Conservation (phyloP, 2,329 filamentous ascomycete genomes). For the Aspergillus arachidicola region DNA sequence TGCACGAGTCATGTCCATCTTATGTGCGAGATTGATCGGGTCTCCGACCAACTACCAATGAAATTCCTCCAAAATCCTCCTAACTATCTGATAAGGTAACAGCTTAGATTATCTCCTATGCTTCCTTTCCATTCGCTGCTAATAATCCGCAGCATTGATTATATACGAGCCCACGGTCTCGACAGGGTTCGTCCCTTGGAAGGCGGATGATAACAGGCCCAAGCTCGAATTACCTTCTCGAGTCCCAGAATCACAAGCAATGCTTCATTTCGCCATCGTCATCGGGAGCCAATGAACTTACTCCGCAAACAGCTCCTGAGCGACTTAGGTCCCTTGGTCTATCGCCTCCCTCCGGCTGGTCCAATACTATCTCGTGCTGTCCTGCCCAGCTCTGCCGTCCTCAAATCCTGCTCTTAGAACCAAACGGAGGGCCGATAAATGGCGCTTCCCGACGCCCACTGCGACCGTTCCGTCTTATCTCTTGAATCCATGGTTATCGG, state of each 20-base stretch:
- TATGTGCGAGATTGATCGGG: neutral
- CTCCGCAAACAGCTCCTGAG: slow-evolving; percentile 6
- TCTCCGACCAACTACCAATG: neutral
- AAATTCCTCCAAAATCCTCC: too few species aligned
- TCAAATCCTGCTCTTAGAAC: neutral
- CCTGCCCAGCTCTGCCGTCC: slow-evolving; percentile 4
- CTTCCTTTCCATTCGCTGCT: neutral
- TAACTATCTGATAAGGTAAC: slow-evolving; percentile 2
- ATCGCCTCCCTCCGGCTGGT: slow-evolving; percentile 20
- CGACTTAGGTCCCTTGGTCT: slow-evolving; percentile 5
- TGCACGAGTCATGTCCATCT: neutral
- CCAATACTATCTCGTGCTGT: slow-evolving; percentile 8
- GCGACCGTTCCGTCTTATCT: neutral
- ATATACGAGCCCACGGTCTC: neutral
- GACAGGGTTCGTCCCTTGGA: neutral
- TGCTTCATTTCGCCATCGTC: slow-evolving; percentile 2
- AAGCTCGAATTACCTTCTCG: neutral
- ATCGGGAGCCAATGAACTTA: slow-evolving; percentile 3
- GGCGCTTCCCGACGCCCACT: neutral
- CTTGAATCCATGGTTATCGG: neutral
- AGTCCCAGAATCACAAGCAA: slow-evolving; percentile 4
- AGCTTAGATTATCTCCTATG: neutral
- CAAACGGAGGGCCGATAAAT: neutral
- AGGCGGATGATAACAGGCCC: neutral
- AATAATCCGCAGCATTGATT: neutral